These are phyloP conservation scores for Pichia deserticola DNA, from an alignment of 805 yeast species.

Conservation along the genomic window DNA sequence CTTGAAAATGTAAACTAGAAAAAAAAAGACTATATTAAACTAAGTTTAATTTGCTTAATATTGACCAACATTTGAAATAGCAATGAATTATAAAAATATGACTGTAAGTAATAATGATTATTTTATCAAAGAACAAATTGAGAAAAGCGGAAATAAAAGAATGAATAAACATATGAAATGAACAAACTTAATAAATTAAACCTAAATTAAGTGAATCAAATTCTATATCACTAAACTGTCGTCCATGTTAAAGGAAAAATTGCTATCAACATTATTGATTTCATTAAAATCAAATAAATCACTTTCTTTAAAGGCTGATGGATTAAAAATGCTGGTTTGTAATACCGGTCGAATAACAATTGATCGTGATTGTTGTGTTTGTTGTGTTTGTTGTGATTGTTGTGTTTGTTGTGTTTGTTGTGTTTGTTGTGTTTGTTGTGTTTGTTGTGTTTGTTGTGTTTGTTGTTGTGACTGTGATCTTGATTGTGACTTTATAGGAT, in stretches of 20 bases:
- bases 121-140: not conserved
- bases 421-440: not conserved
- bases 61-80: too few relatives aligned
- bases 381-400: not conserved
- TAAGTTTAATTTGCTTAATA: too few relatives aligned
- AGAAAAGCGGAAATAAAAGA: not conserved
- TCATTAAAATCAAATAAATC: slow-evolving; percentile 5
- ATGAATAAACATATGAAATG: too few relatives aligned
- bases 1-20: not conserved
- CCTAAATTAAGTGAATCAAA: too few relatives aligned
- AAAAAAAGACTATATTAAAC: not conserved
- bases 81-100: not conserved
- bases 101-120: too few relatives aligned
- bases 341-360: not conserved
- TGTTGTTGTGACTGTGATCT: not conserved
- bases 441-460: not conserved
- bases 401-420: not conserved
- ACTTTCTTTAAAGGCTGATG: not conserved
- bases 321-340: not conserved
- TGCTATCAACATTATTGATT: slow-evolving; percentile 1
- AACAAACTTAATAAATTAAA: too few relatives aligned
- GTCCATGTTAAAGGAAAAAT: slow-evolving; percentile 8
- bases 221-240: slow-evolving; percentile 7
- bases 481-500: not conserved
- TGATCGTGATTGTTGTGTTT: not conserved